Base-by-base conservation (phyloP, 139 green algal genomes). In the Asterochloris sp. region DNA sequence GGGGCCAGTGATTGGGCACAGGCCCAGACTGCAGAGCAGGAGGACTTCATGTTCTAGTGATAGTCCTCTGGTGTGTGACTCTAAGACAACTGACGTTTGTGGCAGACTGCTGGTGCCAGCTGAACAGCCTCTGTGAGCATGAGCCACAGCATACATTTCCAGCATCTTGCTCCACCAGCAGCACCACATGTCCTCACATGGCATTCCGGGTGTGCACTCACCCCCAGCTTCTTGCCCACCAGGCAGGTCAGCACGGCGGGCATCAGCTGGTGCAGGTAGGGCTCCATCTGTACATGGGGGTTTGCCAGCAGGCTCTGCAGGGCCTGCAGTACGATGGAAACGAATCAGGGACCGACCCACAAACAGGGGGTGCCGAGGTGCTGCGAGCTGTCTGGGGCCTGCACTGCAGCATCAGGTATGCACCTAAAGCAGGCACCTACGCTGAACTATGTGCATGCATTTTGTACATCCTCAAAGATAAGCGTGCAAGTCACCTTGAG, bases 231-330 rank as follows among this genome's bases (percentile, higher is more conserved):
- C 76, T 89, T 89, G 0, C 90, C 94, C 15, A 97, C 87, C 23
- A 94, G 62, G 86, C 91, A 95, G 11, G 94, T 97, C 29, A 98
- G 60, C 19, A 98, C 74, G 12, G 89, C 83, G 24, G 95, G 94
- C 89, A 97, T 91, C 69, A 97, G 87, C 86, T 95, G 89, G 74
- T 97, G 91, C 82, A 98, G 86, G 84, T 97, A 97, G 15, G 82
- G 86, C 83, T 93, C 91, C 67, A 97, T 76, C n/a, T 92, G 80
- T 11, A 97, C 54, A 47, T 87, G 69, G 19, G 84, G 79, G 83
- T 98, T 98, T 17, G 73, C 54, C 80, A 95, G 81, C 85, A 98
- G 89, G 62, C 88, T 88, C 12, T 79, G 60, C 14, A 81, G 81
- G 21, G 87, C 82, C 74, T 82, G 78, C 82, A 92, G 14, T 27